Percentiles rank a stretch among this genome's conserved stretches.
phyloP scores from a whole-genome alignment of 2,329 filamentous ascomycete genomes.

The Huntiella decipiens region DNA sequence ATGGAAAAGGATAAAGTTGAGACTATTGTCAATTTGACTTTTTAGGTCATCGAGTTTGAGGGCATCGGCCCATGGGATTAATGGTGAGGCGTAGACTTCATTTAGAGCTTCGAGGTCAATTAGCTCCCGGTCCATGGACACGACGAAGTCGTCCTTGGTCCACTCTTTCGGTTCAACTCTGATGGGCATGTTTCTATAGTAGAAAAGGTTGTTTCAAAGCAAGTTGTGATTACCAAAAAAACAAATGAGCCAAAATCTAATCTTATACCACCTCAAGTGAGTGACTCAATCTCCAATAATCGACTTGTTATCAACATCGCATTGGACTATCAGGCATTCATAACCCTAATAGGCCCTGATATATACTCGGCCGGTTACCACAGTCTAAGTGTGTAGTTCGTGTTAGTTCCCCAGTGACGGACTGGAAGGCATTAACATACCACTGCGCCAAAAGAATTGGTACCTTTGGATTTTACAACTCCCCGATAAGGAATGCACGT shows the following conservation, averaged over 20 bases:
- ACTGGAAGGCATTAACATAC: no score
- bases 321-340: no score
- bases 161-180: constrained; percentile 16
- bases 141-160: constrained; percentile 34
- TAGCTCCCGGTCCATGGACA: constrained; percentile 40
- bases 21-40: constrained; percentile 35
- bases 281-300: no score
- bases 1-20: constrained; percentile 41
- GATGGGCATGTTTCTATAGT: no score
- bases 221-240: neutral
- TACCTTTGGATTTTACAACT: neutral
- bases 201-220: neutral
- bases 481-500: neutral
- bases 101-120: constrained; percentile 36
- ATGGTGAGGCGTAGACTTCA: constrained; percentile 33
- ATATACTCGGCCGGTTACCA: no score
- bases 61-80: constrained; percentile 41
- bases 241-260: neutral
- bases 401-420: neutral
- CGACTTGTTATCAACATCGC: no score
- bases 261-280: no score
- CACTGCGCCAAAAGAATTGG: no score
- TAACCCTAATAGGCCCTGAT: no score
- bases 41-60: constrained; percentile 29
- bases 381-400: neutral